Percentiles rank a stretch among this genome's conserved stretches.
phyloP scores from a whole-genome alignment of 345 rosid genomes.

The Syzygium jambos region DNA sequence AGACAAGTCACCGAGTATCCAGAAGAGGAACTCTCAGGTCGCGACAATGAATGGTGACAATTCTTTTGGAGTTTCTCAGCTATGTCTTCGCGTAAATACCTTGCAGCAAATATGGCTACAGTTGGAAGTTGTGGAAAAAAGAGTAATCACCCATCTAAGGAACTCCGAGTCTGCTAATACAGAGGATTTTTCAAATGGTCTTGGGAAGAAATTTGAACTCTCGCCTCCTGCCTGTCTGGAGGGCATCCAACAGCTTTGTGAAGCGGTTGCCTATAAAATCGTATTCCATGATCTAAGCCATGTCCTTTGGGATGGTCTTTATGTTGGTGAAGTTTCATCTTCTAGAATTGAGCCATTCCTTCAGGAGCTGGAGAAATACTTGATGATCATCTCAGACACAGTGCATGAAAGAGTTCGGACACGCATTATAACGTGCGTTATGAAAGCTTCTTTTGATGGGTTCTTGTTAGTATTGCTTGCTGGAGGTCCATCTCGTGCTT shows the following conservation, averaged over 20 bases:
- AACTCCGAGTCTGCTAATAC: conserved; percentile 85
- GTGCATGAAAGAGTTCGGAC: conserved; percentile 79
- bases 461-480: conserved; percentile 87
- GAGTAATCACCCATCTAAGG: conserved; percentile 79
- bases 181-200: conserved; percentile 80
- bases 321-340: conserved; percentile 66
- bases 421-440: conserved; percentile 63
- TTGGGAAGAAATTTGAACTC: conserved; percentile 78
- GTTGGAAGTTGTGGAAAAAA: conserved; percentile 73
- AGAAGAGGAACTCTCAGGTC: conserved; percentile 73
- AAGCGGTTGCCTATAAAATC: conserved; percentile 71
- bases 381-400: conserved; percentile 55
- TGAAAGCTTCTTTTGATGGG: conserved; percentile 92
- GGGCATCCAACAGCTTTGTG: conserved; percentile 86
- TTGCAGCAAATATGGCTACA: conserved; percentile 69
- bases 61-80: conserved; percentile 60
- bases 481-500: conserved; percentile 89
- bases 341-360: conserved; percentile 72
- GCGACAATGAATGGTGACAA: conserved; percentile 51
- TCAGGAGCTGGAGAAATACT: conserved; percentile 62
- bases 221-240: conserved; percentile 77
- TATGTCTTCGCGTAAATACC: conserved; percentile 75
- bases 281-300: conserved; percentile 80
- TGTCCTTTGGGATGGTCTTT: conserved; percentile 82
- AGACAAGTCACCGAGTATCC: conserved; percentile 61